These are phyloP conservation scores for Diaporthe citri DNA, from an alignment of 2,329 filamentous ascomycete species.

Conservation along the genomic window DNA sequence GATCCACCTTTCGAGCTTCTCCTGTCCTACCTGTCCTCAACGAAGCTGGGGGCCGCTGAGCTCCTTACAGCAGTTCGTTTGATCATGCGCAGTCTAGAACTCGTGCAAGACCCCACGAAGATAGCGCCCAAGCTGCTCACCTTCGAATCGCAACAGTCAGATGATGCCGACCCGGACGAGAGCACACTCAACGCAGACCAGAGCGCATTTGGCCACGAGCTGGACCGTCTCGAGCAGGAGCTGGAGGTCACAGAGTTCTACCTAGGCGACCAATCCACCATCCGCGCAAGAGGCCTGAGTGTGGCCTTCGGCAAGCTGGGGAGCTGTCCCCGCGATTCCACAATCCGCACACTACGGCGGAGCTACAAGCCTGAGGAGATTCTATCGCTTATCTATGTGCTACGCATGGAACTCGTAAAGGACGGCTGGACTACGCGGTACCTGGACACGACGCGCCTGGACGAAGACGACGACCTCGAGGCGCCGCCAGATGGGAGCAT, in stretches of 20 bases:
- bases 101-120: conserved; percentile 60
- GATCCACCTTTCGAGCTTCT: conserved; percentile 78
- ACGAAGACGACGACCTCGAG: conserved; percentile 58
- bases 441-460: conserved; percentile 67
- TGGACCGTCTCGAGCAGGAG: conserved; percentile 73
- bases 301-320: conserved; percentile 78
- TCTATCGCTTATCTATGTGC: conserved; percentile 77
- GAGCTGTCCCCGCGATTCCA: conserved; percentile 70
- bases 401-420: conserved; percentile 79
- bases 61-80: conserved; percentile 74
- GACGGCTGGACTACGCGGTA: conserved; percentile 83
- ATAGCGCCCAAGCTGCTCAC: conserved; percentile 41
- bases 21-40: conserved; percentile 73
- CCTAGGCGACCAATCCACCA: conserved; percentile 72
- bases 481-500: conserved; percentile 76
- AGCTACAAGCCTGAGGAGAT: conserved; percentile 76
- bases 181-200: conserved; percentile 46
- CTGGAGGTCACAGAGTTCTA: conserved; percentile 77
- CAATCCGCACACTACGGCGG: conserved; percentile 73
- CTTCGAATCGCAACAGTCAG: conserved; percentile 41
- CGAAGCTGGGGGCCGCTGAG: conserved; percentile 75
- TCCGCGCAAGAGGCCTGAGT: conserved; percentile 74
- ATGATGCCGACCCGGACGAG: conserved; percentile 47
- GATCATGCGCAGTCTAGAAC: conserved; percentile 77
- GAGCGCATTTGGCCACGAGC: conserved; percentile 62